These are phyloP conservation scores for Microstegium vimineum DNA, from an alignment of 176 grass and related monocot genomes.

Conservation along the genomic window DNA sequence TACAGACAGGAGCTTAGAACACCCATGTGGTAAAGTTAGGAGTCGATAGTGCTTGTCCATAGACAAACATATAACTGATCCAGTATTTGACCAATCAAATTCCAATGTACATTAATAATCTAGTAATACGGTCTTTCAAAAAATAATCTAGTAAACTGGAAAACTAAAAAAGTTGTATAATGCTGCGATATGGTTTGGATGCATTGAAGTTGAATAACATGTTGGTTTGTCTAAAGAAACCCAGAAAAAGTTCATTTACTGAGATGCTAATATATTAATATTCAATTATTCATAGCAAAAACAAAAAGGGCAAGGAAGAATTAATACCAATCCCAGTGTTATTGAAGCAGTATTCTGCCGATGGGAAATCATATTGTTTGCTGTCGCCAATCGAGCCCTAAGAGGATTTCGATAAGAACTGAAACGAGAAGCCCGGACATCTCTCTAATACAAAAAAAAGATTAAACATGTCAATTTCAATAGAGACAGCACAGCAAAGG, in stretches of 20 bases:
- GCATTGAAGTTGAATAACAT: conserved; percentile 7
- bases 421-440: conserved; percentile 13
- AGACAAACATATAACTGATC: background rate
- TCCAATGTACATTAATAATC: background rate
- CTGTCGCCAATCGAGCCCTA: conserved; percentile 12
- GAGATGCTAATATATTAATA: background rate
- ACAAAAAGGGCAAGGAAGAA: background rate
- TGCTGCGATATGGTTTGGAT: background rate
- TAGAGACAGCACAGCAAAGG: conserved; percentile 2
- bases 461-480: conserved; percentile 19
- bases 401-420: conserved; percentile 15
- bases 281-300: conserved; percentile 4
- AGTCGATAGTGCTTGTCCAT: background rate
- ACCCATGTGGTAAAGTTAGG: background rate
- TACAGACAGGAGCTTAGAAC: background rate
- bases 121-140: background rate
- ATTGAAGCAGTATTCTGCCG: background rate
- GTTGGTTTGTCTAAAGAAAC: background rate
- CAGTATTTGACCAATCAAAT: background rate
- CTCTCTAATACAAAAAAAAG: conserved; percentile 37
- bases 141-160: conserved; percentile 11
- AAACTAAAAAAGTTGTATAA: background rate
- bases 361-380: conserved; percentile 17
- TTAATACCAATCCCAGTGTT: conserved; percentile 33
- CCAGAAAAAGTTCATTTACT: conserved; percentile 5